Base-by-base conservation (phyloP, 345 rosid genomes). In the Populus simonii region DNA sequence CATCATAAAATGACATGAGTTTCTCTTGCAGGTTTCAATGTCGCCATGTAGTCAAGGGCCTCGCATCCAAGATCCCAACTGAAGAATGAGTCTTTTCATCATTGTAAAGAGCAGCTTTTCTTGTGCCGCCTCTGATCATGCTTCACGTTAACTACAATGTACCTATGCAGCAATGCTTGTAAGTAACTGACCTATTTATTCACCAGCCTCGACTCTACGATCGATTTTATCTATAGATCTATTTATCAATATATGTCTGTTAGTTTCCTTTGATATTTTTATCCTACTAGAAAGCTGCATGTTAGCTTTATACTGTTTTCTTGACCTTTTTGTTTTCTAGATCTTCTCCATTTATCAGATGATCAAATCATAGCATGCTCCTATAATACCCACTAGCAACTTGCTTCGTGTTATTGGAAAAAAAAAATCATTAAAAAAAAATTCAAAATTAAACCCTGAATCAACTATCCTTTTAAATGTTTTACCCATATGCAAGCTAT, bases 1-100 rank as follows among this genome's bases (percentile, higher is more conserved):
- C 33, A 23, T 27, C 38, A 31, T 71, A 33, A 8, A 31, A 20
- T 63, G 8, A 61, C 65, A 41, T 29, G 29, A 39, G 49, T 12
- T 68, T 18, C 72, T 39, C 68, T 79, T 47, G 75, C 84, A 93
- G 98, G 97, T 93, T 89, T 77, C 97, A 90, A n/a, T 93, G 97
- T 75, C 90, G 93, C 41, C 97, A 90, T 83, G 91, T 87, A 45
- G 82, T 91, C 62, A 90, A 88, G 85, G 98, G 97, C 29, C 78
- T 93, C 55, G 87, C 89, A 62, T 86, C 86, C 83, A 83, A 86
- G 38, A 77, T 82, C 72, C 78, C 89, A n/a, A 80, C 80, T 12
- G 94, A 93, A 71, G 97, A 90, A 84, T 89, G 80, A 88, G 66
- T 17, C 62, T 68, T 23, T 31, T 66, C 33, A 20, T 63, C n/a